Evolutionary conservation across 805 yeast genomes (phyloP), one percentile per base, ranked within the genome.

Genomic region (Nakazawaea siamensis): DNA sequence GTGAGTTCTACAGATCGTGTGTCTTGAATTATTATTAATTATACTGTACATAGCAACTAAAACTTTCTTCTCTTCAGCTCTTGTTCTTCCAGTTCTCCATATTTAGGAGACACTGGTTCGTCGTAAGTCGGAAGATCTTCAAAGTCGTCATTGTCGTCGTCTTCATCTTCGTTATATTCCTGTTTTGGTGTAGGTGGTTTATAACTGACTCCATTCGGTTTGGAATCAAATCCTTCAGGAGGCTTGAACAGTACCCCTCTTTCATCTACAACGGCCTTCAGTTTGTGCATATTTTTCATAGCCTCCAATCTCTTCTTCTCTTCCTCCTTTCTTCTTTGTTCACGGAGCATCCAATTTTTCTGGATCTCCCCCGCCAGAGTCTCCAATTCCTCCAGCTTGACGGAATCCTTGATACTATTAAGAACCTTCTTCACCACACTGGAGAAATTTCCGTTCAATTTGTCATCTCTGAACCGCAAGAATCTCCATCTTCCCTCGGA

Each of bases 391-490:
- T 85, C 82, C 44, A 81, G 76, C 13, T 76, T 67, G 2, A 92
- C 95, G 1, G 90, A 80, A 55, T 90, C 97, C 42, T 76, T 74
- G 27, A 92, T 92, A 51, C 94, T 80, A 43, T 77, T 75, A 29
- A 90, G 58, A 23, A 92, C 87, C 51, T 82, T 90, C 41, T 76
- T 76, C 5, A 88, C 95, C 17, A 84, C 87, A 10, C 76, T 64
- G 12, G 76, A 57, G 55, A 86, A 95, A 55, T 92, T 92, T 7
- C 94, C 97, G 50, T 83, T 80, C 13, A 71, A 57, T 52, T 92
- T 92, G 57, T 92, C 99, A 59, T 92, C 95, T 52, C 99, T 70
- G 56, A 90, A 92, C 41, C 99, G 67, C 38, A 90, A 55, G 63
- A 84, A 67, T 40, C 75, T 74, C 98, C 98, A 92, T 30, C 68